Evolutionary conservation across 306 rosid genomes (phyloP).

Genomic region (Rosa persica): DNA sequence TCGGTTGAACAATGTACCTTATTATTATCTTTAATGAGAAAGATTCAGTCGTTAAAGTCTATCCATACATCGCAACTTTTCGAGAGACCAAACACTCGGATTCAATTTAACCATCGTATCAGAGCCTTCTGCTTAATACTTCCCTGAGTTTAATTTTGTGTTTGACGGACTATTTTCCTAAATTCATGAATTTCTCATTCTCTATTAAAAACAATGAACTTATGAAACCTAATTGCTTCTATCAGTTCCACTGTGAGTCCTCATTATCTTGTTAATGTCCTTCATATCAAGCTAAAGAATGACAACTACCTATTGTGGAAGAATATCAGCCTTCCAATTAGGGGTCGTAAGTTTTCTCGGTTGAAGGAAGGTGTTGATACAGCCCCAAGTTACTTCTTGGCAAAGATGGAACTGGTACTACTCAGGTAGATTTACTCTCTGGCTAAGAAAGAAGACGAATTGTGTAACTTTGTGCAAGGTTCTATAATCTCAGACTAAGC

Average conservation of each 20-base stretch:
- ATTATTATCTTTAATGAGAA: background rate
- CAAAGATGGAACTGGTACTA: too few species aligned
- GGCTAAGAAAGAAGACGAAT: too few species aligned
- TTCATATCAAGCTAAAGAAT: background rate
- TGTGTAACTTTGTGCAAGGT: too few species aligned
- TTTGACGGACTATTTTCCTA: background rate
- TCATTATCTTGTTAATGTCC: background rate
- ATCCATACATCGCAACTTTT: background rate
- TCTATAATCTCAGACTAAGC: too few species aligned
- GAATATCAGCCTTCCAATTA: too few species aligned
- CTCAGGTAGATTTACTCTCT: too few species aligned
- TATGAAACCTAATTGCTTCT: background rate
- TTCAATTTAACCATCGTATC: background rate
- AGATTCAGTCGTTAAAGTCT: background rate
- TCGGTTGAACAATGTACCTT: background rate
- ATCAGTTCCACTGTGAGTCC: background rate
- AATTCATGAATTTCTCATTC: background rate
- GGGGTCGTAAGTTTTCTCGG: too few species aligned
- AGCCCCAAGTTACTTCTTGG: too few species aligned
- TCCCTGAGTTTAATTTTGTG: background rate
- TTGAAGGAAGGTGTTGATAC: too few species aligned
- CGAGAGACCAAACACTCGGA: background rate
- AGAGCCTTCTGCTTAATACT: background rate
- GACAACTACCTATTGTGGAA: too few species aligned
- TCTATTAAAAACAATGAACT: background rate